A percentile compares a stretch with the other conserved stretches of the same genome.
Conservation (phyloP, 805 yeast species). For the Pichia pseudocactophila region DNA sequence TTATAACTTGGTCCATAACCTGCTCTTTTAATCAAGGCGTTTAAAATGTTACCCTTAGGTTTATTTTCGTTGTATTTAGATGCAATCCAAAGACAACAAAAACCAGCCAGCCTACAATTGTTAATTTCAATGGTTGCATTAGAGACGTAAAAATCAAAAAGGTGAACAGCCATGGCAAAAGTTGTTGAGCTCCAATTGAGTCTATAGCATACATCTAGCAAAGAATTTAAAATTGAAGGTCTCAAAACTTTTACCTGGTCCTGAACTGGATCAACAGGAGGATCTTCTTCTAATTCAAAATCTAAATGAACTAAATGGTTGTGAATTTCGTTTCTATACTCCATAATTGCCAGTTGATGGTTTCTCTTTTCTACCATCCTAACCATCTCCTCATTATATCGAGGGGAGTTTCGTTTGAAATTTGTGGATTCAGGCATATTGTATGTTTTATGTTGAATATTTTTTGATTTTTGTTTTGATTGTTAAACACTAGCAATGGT, state of each 20-base stretch:
- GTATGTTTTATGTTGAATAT: neutral
- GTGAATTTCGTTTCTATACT: conserved; percentile 24
- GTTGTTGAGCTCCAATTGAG: conserved; percentile 27
- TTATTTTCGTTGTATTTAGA: conserved; percentile 40
- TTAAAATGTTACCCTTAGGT: conserved; percentile 37
- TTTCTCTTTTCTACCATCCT: conserved; percentile 21
- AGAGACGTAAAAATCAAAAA: conserved; percentile 33
- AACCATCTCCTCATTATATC: conserved; percentile 8
- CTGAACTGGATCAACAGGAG: conserved; percentile 19
- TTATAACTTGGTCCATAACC: conserved; percentile 22
- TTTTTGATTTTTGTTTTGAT: neutral
- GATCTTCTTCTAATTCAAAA: conserved; percentile 24
- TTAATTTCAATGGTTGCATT: conserved; percentile 25
- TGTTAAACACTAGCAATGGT: neutral
- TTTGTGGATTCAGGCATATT: neutral
- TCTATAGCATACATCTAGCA: conserved; percentile 25
- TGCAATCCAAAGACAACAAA: conserved; percentile 40
- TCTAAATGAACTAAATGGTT: conserved; percentile 20
- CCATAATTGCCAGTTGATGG: conserved; percentile 21
- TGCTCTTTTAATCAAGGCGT: conserved; percentile 24
- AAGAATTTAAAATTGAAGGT: conserved; percentile 23
- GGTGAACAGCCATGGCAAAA: conserved; percentile 30
- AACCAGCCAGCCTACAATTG: conserved; percentile 32
- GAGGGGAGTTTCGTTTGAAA: neutral
- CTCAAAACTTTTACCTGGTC: conserved; percentile 13